Percentiles rank a stretch among this genome's conserved stretches.
phyloP scores from a whole-genome alignment of 805 yeast genomes.

The Kodamaea neixiangensis region DNA sequence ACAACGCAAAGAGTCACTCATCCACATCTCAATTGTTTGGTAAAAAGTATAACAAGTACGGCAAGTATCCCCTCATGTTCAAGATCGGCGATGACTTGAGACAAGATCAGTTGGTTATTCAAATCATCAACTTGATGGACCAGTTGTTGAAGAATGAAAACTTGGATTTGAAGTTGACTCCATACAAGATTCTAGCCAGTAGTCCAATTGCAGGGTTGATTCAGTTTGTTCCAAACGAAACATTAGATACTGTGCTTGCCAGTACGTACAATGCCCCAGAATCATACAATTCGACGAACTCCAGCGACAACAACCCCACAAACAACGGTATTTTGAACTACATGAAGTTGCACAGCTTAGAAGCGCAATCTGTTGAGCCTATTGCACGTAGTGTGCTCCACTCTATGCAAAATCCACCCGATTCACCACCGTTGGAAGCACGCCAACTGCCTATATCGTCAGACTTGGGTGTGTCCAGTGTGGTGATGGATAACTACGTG shows the following conservation, averaged over 20 bases:
- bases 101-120: conserved; percentile 96
- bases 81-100: conserved; percentile 94
- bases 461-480: conserved; percentile 52
- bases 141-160: conserved; percentile 84
- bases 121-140: conserved; percentile 89
- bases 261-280: conserved; percentile 22
- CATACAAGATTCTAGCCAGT: conserved; percentile 88
- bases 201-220: conserved; percentile 90
- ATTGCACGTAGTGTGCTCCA: conserved; percentile 25
- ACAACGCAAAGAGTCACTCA: conserved; percentile 30
- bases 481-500: conserved; percentile 90
- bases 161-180: conserved; percentile 81
- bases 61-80: conserved; percentile 79
- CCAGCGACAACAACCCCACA: conserved; percentile 7
- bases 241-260: conserved; percentile 75
- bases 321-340: conserved; percentile 77
- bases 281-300: conserved; percentile 4
- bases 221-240: conserved; percentile 91
- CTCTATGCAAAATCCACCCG: conserved; percentile 4
- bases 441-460: conserved; percentile 23
- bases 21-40: conserved; percentile 37
- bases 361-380: conserved; percentile 25
- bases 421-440: conserved; percentile 14
- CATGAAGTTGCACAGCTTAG: conserved; percentile 50
- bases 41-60: conserved; percentile 31